Conservation (phyloP, 1,284 basidiomycete genomes). For the Prillingera fragicola region DNA sequence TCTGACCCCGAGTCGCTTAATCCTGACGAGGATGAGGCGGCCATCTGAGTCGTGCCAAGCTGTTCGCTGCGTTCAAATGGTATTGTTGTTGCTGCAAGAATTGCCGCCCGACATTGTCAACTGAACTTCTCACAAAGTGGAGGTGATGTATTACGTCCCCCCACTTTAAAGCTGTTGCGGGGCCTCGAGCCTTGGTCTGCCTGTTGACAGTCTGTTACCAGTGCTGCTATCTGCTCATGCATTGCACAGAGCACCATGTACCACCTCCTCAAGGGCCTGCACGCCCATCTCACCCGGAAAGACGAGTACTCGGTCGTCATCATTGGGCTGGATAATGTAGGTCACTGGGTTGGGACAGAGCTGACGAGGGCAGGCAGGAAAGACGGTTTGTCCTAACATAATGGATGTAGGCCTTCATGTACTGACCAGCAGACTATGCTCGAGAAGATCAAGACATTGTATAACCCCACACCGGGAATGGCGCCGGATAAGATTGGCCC, state of each 20-base stretch:
- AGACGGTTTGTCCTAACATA: conserved; percentile 64
- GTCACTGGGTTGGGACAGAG: background rate
- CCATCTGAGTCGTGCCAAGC: too few species aligned
- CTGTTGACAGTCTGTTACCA: too few species aligned
- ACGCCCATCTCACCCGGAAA: conserved; percentile 83
- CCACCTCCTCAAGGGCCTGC: conserved; percentile 80
- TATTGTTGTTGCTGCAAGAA: too few species aligned
- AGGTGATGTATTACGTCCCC: too few species aligned
- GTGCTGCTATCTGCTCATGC: too few species aligned
- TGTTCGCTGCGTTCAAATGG: too few species aligned
- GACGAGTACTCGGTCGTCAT: conserved; percentile 92
- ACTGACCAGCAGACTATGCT: conserved; percentile 62
- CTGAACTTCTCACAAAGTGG: too few species aligned
- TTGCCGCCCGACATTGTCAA: too few species aligned
- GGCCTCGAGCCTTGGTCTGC: too few species aligned
- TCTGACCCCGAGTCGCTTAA: too few species aligned
- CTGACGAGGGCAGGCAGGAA: conserved; percentile 59
- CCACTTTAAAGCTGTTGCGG: too few species aligned
- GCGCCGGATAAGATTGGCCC: conserved; percentile 84
- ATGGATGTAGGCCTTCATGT: conserved; percentile 3
- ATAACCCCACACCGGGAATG: conserved; percentile 75
- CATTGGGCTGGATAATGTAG: conserved; percentile 59
- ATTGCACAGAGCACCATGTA: conserved; percentile 62
- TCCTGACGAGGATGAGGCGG: too few species aligned
- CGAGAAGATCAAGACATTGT: conserved; percentile 86